Percentiles rank a stretch among this genome's conserved stretches.
Evolutionary conservation across 108 stramenopile genomes (phyloP).

Genomic region (Fragilariopsis cylindrus): DNA sequence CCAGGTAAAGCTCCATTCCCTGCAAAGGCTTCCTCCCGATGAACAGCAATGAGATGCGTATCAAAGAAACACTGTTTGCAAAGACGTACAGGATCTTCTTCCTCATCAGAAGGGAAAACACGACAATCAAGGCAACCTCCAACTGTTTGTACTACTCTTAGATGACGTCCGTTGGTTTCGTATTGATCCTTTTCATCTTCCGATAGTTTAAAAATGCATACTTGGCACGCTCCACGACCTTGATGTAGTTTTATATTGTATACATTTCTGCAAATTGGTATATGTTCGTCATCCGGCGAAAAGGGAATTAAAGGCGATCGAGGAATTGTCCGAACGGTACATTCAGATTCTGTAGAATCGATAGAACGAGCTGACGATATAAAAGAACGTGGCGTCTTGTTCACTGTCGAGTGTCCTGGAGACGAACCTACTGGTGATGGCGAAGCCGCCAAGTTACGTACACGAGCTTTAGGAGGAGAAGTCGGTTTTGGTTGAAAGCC

Average conservation of each 20-base stretch:
- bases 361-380: constrained; percentile 21
- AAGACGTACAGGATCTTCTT: constrained; percentile 34
- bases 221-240: constrained; percentile 18
- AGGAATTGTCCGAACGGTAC: constrained; percentile 16
- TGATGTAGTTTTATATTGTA: constrained; percentile 23
- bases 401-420: too few relatives aligned
- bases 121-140: constrained; percentile 33
- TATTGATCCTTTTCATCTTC: constrained; percentile 20
- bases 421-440: too few relatives aligned
- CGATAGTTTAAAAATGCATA: constrained; percentile 34
- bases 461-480: too few relatives aligned
- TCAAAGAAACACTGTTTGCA: constrained; percentile 41
- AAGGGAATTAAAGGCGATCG: constrained; percentile 9
- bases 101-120: constrained; percentile 35
- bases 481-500: too few relatives aligned
- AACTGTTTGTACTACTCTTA: constrained; percentile 16
- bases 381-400: not conserved
- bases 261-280: constrained; percentile 19
- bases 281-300: not conserved
- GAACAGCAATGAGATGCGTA: constrained; percentile 13
- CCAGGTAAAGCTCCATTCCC: constrained; percentile 27
- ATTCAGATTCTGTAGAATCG: constrained; percentile 22
- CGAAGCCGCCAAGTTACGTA: too few relatives aligned
- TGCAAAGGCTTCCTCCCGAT: constrained; percentile 20
- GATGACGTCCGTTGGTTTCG: constrained; percentile 35